phyloP scores from a whole-genome alignment of 1,284 basidiomycete genomes.

The Trichosporon sp. region DNA sequence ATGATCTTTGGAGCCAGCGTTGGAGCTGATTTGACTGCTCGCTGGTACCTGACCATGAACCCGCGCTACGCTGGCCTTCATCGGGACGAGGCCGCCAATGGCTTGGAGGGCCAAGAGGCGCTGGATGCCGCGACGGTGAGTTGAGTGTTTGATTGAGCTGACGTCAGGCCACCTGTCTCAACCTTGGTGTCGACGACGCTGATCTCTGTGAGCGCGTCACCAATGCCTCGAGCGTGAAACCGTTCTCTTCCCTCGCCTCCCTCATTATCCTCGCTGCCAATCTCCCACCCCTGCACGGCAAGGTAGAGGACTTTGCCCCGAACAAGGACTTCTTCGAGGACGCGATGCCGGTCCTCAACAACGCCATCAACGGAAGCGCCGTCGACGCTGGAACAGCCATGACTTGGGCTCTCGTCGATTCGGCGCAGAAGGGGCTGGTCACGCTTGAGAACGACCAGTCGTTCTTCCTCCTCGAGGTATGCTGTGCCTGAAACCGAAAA shows the following conservation, averaged over 20 bases:
- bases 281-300: conserved; percentile 19
- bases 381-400: conserved; percentile 39
- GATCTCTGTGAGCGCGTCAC: conserved; percentile 36
- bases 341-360: conserved; percentile 40
- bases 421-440: conserved; percentile 17
- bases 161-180: conserved; percentile 14
- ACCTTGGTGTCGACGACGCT: conserved; percentile 29
- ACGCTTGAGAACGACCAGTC: conserved; percentile 38
- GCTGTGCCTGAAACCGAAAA: background rate
- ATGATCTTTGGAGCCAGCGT: conserved; percentile 40
- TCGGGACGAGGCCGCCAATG: conserved; percentile 22
- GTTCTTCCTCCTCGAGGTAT: conserved; percentile 45
- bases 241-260: conserved; percentile 38
- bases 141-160: background rate
- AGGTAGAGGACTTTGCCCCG: conserved; percentile 17
- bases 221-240: conserved; percentile 29
- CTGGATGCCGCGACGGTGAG: conserved; percentile 33
- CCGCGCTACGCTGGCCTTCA: conserved; percentile 37
- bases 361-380: conserved; percentile 29
- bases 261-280: conserved; percentile 39
- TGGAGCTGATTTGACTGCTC: conserved; percentile 34
- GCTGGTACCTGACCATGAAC: conserved; percentile 42
- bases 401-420: conserved; percentile 33
- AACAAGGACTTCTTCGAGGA: conserved; percentile 32
- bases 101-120: conserved; percentile 28